phyloP scores from a whole-genome alignment of 2,329 filamentous ascomycete species.

The Apiospora hydei region DNA sequence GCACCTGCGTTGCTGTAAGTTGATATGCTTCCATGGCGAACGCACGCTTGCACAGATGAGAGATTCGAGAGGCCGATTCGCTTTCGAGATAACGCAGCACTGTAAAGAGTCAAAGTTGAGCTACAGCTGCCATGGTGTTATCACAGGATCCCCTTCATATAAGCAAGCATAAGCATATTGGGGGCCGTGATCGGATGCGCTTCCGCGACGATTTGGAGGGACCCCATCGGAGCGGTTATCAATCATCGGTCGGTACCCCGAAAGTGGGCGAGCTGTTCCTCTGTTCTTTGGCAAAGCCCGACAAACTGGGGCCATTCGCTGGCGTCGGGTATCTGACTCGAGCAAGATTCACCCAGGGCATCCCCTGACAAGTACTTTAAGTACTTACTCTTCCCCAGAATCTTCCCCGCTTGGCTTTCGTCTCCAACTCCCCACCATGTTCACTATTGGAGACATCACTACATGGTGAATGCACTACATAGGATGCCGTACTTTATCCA shows the following conservation, averaged over 20 bases:
- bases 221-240: slow-evolving; percentile 14
- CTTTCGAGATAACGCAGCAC: not conserved
- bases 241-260: slow-evolving; percentile 11
- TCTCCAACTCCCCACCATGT: not conserved
- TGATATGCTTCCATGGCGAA: slow-evolving; percentile 41
- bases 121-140: not conserved
- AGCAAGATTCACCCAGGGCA: too few species aligned
- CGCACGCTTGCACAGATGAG: not conserved
- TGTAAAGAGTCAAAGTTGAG: not conserved
- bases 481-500: not conserved
- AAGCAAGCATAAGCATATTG: not conserved
- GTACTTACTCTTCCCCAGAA: not conserved
- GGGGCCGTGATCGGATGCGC: slow-evolving; percentile 13
- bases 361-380: not conserved
- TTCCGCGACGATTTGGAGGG: slow-evolving; percentile 8
- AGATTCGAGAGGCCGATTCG: not conserved
- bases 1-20: slow-evolving; percentile 52
- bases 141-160: not conserved
- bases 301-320: not conserved
- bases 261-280: not conserved
- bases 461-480: not conserved
- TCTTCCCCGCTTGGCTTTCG: not conserved
- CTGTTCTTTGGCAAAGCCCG: not conserved
- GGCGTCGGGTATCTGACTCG: not conserved
- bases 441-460: not conserved